Conservation (phyloP, 768 basidiomycete genomes). For the Piloderma croceum region DNA sequence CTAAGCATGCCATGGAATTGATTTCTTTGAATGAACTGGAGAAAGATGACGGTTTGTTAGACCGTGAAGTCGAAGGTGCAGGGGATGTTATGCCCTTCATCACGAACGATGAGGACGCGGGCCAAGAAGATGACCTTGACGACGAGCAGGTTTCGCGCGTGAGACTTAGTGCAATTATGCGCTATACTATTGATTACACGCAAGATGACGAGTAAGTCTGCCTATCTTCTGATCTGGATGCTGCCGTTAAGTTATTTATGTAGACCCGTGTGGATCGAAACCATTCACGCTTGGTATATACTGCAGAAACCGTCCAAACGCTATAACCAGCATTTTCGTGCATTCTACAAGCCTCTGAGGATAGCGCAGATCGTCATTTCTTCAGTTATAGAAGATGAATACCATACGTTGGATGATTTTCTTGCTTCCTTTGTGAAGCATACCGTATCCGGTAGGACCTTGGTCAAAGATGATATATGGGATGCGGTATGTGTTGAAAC, state of each 20-base stretch:
- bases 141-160: slow-evolving; percentile 35
- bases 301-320: slow-evolving; percentile 40
- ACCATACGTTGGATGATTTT: neutral
- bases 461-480: too few species aligned
- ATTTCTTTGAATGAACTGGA: slow-evolving; percentile 45
- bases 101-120: slow-evolving; percentile 56
- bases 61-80: slow-evolving; percentile 45
- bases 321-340: slow-evolving; percentile 39
- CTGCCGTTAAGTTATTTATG: slow-evolving; percentile 3
- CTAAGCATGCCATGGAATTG: slow-evolving; percentile 37
- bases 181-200: slow-evolving; percentile 48
- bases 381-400: slow-evolving; percentile 7
- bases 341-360: slow-evolving; percentile 48
- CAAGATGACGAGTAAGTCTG: slow-evolving; percentile 44
- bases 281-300: slow-evolving; percentile 58
- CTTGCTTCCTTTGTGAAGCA: neutral
- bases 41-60: slow-evolving; percentile 30
- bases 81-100: slow-evolving; percentile 47
- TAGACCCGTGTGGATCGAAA: slow-evolving; percentile 65
- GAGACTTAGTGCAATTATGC: slow-evolving; percentile 40
- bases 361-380: slow-evolving; percentile 46
- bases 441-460: neutral
- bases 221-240: slow-evolving; percentile 1
- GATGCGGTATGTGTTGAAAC: slow-evolving; percentile 27
- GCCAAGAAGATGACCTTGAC: slow-evolving; percentile 46